Evolutionary conservation across 2,329 filamentous ascomycete genomes (phyloP), one percentile per base, ranked within the genome.

Genomic region (Colletotrichum lupini): DNA sequence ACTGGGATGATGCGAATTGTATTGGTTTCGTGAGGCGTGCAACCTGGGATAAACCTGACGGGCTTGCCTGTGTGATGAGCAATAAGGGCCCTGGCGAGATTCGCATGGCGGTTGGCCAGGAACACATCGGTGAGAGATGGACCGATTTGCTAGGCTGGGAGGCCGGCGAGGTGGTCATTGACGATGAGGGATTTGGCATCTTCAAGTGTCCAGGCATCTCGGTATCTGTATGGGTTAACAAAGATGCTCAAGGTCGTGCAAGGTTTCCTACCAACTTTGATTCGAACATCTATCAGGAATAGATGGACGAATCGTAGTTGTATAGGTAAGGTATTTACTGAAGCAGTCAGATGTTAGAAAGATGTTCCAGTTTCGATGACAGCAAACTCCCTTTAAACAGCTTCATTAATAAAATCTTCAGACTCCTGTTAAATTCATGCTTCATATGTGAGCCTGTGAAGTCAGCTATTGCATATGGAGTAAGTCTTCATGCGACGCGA

Each of bases 61-160:
- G 89, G 1, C 83, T 88, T 56, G 89, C 89, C 37, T 88, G 87
- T 37, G 82, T 92, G 9, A 84, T 92, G 77, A 90, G 87, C 78
- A 90, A 88, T 65, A 83, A 84, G 3, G 82, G 81, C 5, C 80
- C 84, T 9, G 82, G 83, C 7, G 81, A 83, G 75, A 92, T 92
- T 80, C 83, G 85, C 67, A 93, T 93, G 91, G 87, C 87, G 53
- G 89, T 92, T 4, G 92, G 91, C 2, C 82, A 86, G 72, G 81
- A 82, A 76, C 89, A 91, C 77, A 84, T 84, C 0, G 90, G 89
- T 0, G 89, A 93, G 81, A 81, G 82, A 37, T 93, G 91, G 91
- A 90, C 88, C 0, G 91, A 93, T 80, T 80, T 93, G 1, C 81
- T 91, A 60, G 88, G 85, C 14, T 90, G 88, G 87, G 83, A 84